Base-by-base conservation (phyloP, 2,329 filamentous ascomycete genomes). In the Aspergillus sp. region DNA sequence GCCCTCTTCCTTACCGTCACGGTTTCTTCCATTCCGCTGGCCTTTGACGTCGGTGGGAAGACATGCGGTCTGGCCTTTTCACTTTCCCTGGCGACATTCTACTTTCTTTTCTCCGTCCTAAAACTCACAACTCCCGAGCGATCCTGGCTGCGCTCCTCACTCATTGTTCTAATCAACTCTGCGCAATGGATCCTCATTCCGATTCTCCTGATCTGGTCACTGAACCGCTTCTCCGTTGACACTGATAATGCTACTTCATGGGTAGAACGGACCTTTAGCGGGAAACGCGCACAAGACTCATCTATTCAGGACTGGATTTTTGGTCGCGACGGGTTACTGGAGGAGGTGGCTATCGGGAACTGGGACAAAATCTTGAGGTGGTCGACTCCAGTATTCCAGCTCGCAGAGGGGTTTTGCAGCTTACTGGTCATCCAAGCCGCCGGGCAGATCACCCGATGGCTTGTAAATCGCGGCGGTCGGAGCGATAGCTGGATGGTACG, bases 401-500 rank as follows among this genome's bases (percentile, higher is more conserved):
- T 99, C 8, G 86, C 90, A 52, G 95, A 99, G 75, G 95, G 95
- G 6, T 99, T 99, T 78, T 98, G 95, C 80, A 98, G 91, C 70
- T 79, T 99, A 67, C 79, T 98, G 56, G 93, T 98, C 63, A 98
- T 99, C 57, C 95, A 99, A 76, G 91, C 93, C 17, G 89, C 90
- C 14, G 95, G 95, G 0, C 93, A 97, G 74, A 92, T 98, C 64
- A 96, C 95, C 19, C 85, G 91, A 74, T 98, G 92, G 88, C 84
- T 98, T 31, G 93, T 98, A 55, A 98, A 98, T 77, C 83, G 90
- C 68, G 79, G 80, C 63, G 92, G 93, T 68, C 86, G 91, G 69
- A 96, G 93, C 69, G 95, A 99, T 77, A 96, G 88, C 61, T 98
- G 93, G 95, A 91, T 98, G 86, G 91, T 95, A 81, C 75, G 88